phyloP scores from a whole-genome alignment of 768 basidiomycete species.

The Rhodocollybia butyracea region DNA sequence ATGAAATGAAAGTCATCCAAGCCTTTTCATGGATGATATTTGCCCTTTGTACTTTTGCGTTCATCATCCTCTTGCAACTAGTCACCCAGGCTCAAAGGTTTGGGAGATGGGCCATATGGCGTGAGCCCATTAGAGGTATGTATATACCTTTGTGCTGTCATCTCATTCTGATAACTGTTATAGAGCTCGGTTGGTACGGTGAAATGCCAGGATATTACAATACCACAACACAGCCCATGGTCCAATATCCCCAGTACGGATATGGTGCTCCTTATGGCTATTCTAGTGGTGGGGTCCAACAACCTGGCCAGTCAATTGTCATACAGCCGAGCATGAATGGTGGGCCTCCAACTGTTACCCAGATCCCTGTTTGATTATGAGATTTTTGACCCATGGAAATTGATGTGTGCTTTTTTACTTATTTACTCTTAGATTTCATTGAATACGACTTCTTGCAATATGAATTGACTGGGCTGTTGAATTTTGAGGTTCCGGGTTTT shows the following conservation, averaged over 20 bases:
- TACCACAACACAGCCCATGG: constrained; percentile 26
- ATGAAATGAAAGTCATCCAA: constrained; percentile 77
- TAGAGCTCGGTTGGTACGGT: constrained; percentile 76
- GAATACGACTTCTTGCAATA: no score
- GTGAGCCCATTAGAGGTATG: constrained; percentile 52
- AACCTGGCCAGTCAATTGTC: constrained; percentile 60
- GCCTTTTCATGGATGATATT: constrained; percentile 80
- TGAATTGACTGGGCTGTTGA: no score
- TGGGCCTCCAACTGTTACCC: constrained; percentile 56
- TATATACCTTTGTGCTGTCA: not conserved
- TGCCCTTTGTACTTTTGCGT: constrained; percentile 42
- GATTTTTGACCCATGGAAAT: constrained; percentile 9
- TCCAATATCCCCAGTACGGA: constrained; percentile 32
- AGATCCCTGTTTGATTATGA: constrained; percentile 47
- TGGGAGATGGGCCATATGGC: constrained; percentile 54
- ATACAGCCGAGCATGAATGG: constrained; percentile 68
- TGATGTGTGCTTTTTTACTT: not conserved
- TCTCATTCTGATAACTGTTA: constrained; percentile 4
- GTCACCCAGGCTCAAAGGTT: constrained; percentile 51
- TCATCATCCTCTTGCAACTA: constrained; percentile 55
- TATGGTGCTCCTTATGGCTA: constrained; percentile 17
- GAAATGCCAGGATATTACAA: constrained; percentile 66
- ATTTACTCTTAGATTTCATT: not conserved
- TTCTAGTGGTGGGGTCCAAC: constrained; percentile 40
- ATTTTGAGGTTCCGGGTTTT: no score